Base-by-base conservation (phyloP, 164 flowering plant species). In the Magnolia officinalis region DNA sequence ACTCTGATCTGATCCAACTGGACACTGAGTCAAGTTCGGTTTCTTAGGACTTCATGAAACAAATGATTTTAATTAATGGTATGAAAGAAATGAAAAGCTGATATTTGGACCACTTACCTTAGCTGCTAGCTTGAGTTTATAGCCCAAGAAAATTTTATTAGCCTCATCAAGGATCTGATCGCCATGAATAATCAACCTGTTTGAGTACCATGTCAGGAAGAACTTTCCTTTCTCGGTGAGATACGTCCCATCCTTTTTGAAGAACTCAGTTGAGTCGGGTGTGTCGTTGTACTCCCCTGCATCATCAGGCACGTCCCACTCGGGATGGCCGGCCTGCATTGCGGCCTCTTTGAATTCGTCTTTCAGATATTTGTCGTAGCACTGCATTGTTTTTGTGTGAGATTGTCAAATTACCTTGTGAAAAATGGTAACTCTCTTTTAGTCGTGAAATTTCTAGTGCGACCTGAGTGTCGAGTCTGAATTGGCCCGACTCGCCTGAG, bases 81-180 rank as follows among this genome's bases (percentile, higher is more conserved):
- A 29, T 16, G 52, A 26, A 13, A 37, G 26, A 19, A 5, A 1
- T 18, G 11, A 68, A 69, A 23, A 52, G 26, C 69, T 51, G 63
- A 52, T 18, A 8, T 50, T 51, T 49, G 50, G 21, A 23, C 6
- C 29, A 74, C 78, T 81, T 85, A 88, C 98, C 81, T 92, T 94
- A 1, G 91, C 89, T 76, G 98, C 91, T 72, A 94, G 74, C 80
- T 85, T 89, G 82, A 90, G 86, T 81, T 83, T 89, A 75, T 85
- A 89, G 50, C 97, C 98, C 8, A 78, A 80, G 80, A 95, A 95
- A 14, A 74, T 78, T 80, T 85, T 79, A 66, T 90, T 95, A 77
- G 97, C 98, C 85, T 88, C 93, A 21, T 88, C 98, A 19, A 95
- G 89, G 77, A 93, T 90, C 80, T 89, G 89, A 87, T 93, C 97